These are phyloP conservation scores for Amanita thiersii DNA, from an alignment of 768 basidiomycete genomes.

Conservation along the genomic window DNA sequence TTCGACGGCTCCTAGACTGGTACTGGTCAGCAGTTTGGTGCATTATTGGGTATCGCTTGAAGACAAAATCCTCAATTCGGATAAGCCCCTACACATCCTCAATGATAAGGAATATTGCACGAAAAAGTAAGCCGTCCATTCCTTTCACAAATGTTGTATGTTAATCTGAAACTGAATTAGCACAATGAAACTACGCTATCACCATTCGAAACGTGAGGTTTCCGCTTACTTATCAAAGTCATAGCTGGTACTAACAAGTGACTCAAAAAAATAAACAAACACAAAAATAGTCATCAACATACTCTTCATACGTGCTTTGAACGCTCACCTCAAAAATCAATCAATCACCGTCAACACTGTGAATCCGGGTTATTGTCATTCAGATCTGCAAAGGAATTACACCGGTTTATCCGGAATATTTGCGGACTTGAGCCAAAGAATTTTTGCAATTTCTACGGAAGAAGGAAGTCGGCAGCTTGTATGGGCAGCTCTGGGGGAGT, in stretches of 20 bases:
- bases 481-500: constrained; percentile 24
- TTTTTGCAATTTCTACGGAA: constrained; percentile 28
- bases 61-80: constrained; percentile 15
- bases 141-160: neutral
- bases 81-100: constrained; percentile 23
- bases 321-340: constrained; percentile 17
- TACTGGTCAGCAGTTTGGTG: constrained; percentile 33
- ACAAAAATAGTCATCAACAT: constrained; percentile 34
- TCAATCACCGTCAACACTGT: constrained; percentile 25
- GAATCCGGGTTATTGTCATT: constrained; percentile 35
- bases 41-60: constrained; percentile 24
- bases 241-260: neutral
- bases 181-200: constrained; percentile 17
- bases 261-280: too few species aligned
- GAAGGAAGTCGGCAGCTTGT: constrained; percentile 25
- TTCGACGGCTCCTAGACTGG: constrained; percentile 25
- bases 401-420: constrained; percentile 10
- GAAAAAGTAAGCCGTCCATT: constrained; percentile 12
- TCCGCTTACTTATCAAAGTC: neutral
- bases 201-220: constrained; percentile 26
- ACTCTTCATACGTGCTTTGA: constrained; percentile 29
- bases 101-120: constrained; percentile 22
- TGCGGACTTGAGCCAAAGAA: constrained; percentile 19
- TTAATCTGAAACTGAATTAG: constrained; percentile 5
- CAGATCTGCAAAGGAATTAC: constrained; percentile 25